Evolutionary conservation across 495 filamentous ascomycete species (phyloP), one percentile per base, ranked within the genome.

Genomic region (Glonium stellatum): DNA sequence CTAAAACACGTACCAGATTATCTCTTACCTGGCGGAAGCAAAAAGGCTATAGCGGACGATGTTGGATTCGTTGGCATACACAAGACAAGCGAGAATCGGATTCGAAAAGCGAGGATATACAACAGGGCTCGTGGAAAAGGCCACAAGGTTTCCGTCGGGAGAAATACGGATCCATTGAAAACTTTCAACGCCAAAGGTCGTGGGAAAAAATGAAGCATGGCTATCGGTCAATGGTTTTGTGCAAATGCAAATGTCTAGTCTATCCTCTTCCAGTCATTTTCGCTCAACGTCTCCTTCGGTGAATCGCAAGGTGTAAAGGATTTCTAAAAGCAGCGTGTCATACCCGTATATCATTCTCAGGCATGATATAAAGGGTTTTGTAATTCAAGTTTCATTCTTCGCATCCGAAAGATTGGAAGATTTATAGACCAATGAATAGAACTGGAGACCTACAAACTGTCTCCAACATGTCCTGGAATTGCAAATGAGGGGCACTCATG

Each of bases 1-100:
- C 73, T 99, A 58, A 95, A 89, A 73, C 91, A 97, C 76, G 89
- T 99, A 1, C 93, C 93, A 0, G 90, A 95, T 23, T 99, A 99
- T 73, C 73, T 99, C 49, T 79, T 99, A 67, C 93, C 93, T 0
- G 80, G 78, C 22, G 90, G 87, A 63, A 90, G 87, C 0, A 85
- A 82, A 66, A 83, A 83, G 63, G 86, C 77, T 1, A 71, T 90
- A 41, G 78, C 80, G 25, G 78, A 84, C 48, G 75, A 84, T 50
- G 75, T 87, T 34, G 84, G 85, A 1, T 92, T 88, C 68, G 88
- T 96, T 39, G 82, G 85, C 0, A 80, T 97, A 63, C 76, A 81
- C 65, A 87, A 88, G 64, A 87, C 89, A 66, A 89, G 90, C 70
- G 79, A 85, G 55, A 88, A 89, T 67, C 80, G 87, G 56, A 90